Base-by-base conservation (phyloP, 2,329 filamentous ascomycete genomes). In the Paramyrothecium roridum region DNA sequence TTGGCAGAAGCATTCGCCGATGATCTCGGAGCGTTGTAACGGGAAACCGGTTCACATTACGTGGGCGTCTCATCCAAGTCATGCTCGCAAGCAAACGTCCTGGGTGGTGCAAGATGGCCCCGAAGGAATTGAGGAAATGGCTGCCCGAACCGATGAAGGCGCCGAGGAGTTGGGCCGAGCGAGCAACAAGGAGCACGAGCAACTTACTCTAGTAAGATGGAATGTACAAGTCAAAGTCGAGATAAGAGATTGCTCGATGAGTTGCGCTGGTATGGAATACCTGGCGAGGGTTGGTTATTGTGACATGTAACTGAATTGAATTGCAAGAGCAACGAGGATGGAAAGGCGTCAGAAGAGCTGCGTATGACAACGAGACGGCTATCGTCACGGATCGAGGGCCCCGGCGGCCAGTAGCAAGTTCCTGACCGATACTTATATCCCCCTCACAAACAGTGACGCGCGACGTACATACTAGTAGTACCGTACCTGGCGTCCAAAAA, bases 261-360 rank as follows among this genome's bases (percentile, higher is more conserved):
- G n/a, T 22, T 40, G 26, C 48, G 45, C 43, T 48, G 54, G 43
- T 52, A 52, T 52, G 30, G 20, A 49, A 48, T 52, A 49, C 54
- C 54, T n/a, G 50, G 20, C 54, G 37, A 43, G 37, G 16, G 13
- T 6, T 19, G 13, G 37, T 43, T 43, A 43, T 43, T 43, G 37
- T 19, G 37, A 43, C 37, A 43, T 43, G 37, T 43, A 43, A 43
- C 37, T 43, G 37, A 43, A 43, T 30, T 43, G 37, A 43, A 43
- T 43, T 19, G 12, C 26, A 30, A 30, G 26, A 30, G 26, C 26
- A 30, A 30, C 26, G n/a, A 19, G 37, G 37, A 43, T 43, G 13
- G 12, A 16, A 43, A 43, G n/a, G 37, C 37, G 37, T 43, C 37
- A 43, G n/a, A 19, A 19, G 13, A 43, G 37, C 37, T 43, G n/a